Conservation (phyloP, 345 rosid species). For the Eucalyptus tenuipes region DNA sequence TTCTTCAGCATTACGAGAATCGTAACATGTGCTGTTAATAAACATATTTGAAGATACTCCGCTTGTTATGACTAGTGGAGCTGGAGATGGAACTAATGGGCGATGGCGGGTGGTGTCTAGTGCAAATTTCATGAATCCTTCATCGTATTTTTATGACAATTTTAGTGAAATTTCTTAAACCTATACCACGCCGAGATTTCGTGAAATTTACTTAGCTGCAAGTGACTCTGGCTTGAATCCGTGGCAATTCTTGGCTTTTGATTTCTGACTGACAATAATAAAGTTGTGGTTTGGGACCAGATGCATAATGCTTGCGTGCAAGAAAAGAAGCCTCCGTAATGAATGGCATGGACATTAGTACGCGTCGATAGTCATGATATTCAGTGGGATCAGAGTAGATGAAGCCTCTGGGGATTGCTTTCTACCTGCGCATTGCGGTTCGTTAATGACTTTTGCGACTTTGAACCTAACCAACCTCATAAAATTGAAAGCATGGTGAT, state of each 20-base stretch:
- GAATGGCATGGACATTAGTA: neutral
- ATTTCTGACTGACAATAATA: neutral
- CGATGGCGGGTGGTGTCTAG: neutral
- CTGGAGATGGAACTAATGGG: neutral
- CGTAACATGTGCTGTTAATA: neutral
- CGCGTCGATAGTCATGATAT: neutral
- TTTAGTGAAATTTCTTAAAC: neutral
- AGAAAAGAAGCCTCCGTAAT: neutral
- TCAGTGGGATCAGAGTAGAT: neutral
- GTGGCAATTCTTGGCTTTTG: neutral
- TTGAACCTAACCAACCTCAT: neutral
- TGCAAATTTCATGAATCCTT: neutral
- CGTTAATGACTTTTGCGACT: neutral
- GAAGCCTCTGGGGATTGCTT: neutral
- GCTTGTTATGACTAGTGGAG: neutral
- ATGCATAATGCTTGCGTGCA: neutral
- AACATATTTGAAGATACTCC: neutral
- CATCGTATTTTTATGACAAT: neutral
- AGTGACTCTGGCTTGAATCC: neutral
- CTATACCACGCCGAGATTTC: neutral
- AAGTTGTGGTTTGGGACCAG: neutral
- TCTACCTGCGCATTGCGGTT: neutral
- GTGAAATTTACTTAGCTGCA: neutral
- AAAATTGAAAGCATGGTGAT: neutral
- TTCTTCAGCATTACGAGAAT: neutral